These are phyloP conservation scores for Penicillium concentricum DNA, from an alignment of 2,329 filamentous ascomycete species.

Conservation along the genomic window DNA sequence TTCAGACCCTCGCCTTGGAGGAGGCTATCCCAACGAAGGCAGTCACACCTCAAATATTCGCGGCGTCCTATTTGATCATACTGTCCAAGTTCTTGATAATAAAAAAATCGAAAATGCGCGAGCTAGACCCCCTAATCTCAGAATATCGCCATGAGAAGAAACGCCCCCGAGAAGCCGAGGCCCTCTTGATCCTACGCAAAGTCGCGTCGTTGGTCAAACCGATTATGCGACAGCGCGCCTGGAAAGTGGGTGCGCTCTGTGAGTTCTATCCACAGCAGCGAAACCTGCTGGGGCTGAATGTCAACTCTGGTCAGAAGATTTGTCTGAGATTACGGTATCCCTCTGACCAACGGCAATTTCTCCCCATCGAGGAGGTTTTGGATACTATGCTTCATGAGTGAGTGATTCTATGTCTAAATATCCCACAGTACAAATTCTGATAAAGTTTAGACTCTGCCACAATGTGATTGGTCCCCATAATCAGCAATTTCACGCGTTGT, in stretches of 20 bases:
- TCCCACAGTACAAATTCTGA: conserved; percentile 9
- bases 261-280: conserved; percentile 80
- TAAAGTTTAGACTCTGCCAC: conserved; percentile 63
- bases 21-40: conserved; percentile 6
- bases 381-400: conserved; percentile 92
- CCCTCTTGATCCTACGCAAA: conserved; percentile 66
- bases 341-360: conserved; percentile 70
- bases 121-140: conserved; percentile 49
- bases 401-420: conserved; percentile 17
- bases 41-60: not conserved
- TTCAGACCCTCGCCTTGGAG: not conserved
- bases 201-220: conserved; percentile 88
- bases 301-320: conserved; percentile 74
- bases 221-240: conserved; percentile 83
- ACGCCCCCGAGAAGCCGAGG: conserved; percentile 51
- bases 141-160: conserved; percentile 56
- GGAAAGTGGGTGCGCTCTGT: conserved; percentile 73
- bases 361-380: conserved; percentile 74
- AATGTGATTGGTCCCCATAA: conserved; percentile 83
- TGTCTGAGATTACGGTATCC: conserved; percentile 78
- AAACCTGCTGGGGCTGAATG: conserved; percentile 78
- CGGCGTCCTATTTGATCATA: not conserved
- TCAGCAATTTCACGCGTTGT: conserved; percentile 75
- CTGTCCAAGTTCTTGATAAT: not conserved
- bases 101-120: conserved; percentile 34